Evolutionary conservation across 768 basidiomycete genomes (phyloP).

Genomic region (Infundibulicybe gibba): DNA sequence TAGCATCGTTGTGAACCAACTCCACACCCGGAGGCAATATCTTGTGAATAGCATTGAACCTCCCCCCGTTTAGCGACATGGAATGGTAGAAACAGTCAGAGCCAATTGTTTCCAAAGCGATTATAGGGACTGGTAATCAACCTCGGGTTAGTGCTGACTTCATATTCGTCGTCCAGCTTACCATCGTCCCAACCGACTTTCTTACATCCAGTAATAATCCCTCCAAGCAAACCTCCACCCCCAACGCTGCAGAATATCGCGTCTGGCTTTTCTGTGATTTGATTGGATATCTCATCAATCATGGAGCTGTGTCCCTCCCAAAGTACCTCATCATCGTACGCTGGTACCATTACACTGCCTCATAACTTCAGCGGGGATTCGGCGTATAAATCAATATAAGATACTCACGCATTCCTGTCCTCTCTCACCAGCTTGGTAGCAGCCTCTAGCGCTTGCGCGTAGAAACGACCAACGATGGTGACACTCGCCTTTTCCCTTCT

Average conservation of each 20-base stretch:
- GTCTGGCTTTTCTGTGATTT: constrained; percentile 54
- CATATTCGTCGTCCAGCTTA: constrained; percentile 20
- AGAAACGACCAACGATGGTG: constrained; percentile 51
- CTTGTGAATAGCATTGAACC: constrained; percentile 26
- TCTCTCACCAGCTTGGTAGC: constrained; percentile 42
- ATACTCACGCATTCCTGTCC: constrained; percentile 51
- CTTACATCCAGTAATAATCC: constrained; percentile 66
- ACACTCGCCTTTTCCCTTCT: constrained; percentile 53
- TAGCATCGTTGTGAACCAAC: constrained; percentile 31
- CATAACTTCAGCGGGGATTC: background rate
- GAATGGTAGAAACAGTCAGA: constrained; percentile 75
- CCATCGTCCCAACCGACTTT: constrained; percentile 67
- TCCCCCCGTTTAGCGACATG: constrained; percentile 50
- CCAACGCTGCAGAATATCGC: constrained; percentile 80
- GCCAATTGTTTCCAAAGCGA: constrained; percentile 69
- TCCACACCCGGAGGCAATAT: constrained; percentile 37
- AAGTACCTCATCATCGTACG: constrained; percentile 64
- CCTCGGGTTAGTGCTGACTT: constrained; percentile 1
- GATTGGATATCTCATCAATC: constrained; percentile 56
- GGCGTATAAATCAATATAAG: background rate
- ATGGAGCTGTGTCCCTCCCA: constrained; percentile 82
- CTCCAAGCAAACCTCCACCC: constrained; percentile 69
- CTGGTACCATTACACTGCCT: constrained; percentile 60
- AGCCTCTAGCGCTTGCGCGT: constrained; percentile 50
- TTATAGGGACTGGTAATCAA: constrained; percentile 53